Base-by-base conservation (phyloP, 2,329 filamentous ascomycete genomes). In the Aphanoascus verrucosus region DNA sequence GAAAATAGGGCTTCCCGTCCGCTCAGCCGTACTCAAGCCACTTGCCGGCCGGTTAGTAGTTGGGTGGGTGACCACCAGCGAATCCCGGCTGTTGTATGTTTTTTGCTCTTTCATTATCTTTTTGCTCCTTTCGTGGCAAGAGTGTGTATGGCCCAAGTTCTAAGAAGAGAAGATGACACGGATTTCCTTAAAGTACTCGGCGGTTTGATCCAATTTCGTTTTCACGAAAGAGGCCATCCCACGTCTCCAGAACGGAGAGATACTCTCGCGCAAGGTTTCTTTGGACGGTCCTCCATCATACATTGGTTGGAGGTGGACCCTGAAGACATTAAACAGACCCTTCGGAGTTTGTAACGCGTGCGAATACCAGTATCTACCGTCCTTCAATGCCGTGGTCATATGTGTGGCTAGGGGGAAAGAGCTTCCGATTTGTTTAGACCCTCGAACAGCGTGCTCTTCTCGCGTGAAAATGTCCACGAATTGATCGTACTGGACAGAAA, bases 211-310 rank as follows among this genome's bases (percentile, higher is more conserved):
- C 28, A 45, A 1, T 17, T 57, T 57, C n/a, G n/a, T 45, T 7
- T 56, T 9, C n/a, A 57, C 48, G 48, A 57, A 57, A 44, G 34
- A 51, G 37, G 35, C 48, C 54, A 57, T 57, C 23, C 32, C 38
- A 43, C 20, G 38, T 19, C 15, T 52, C 56, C 53, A 57, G 32
- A 56, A 57, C 32, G 53, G 23, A 11, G 53, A 53, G 11, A 56
- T 14, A n/a, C 11, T 35, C 19, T 11, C 32, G 11, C 1, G 2
- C 11, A 50, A 32, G 5, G 5, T 14, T 8, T 45, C 19, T 35
- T 41, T 19, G 19, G 50, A n/a, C n/a, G n/a, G 14, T 3, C 31
- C 20, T 28, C 35, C 8, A 46, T 55, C 50, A 35, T 42, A 57
- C 14, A 28, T 19, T 20, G 44, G 12, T 14, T 28, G 4, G 15